Conservation (phyloP, 2,329 filamentous ascomycete species). For the Pseudogymnoascus sp. region DNA sequence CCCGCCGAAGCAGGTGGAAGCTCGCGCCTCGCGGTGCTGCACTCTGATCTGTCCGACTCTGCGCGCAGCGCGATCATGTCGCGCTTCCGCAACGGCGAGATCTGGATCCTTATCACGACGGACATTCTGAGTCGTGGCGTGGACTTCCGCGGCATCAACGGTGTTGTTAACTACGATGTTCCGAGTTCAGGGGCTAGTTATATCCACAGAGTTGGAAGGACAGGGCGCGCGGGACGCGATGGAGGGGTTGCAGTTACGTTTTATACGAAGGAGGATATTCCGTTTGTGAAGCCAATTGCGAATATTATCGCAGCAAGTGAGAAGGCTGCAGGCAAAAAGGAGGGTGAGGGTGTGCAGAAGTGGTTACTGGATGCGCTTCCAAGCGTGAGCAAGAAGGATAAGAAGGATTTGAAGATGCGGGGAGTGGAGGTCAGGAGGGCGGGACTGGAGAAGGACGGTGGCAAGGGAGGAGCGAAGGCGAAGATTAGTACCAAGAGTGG, state of each 20-base stretch:
- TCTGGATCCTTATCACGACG: conserved; percentile 95
- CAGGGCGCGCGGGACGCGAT: conserved; percentile 78
- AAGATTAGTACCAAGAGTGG: conserved; percentile 81
- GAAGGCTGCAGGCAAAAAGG: conserved; percentile 54
- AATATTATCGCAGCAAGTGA: conserved; percentile 86
- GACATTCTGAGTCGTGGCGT: conserved; percentile 88
- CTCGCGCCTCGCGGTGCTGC: conserved; percentile 79
- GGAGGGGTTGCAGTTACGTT: conserved; percentile 89
- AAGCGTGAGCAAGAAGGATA: conserved; percentile 73
- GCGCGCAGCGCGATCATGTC: conserved; percentile 78
- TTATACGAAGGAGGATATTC: conserved; percentile 92
- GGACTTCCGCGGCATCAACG: conserved; percentile 91
- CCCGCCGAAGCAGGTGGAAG: conserved; percentile 80
- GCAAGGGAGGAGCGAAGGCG: conserved; percentile 25
- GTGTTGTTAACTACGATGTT: conserved; percentile 96
- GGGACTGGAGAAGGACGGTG: conserved; percentile 32
- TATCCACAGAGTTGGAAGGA: conserved; percentile 87
- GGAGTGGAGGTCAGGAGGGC: conserved; percentile 68
- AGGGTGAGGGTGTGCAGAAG: conserved; percentile 59
- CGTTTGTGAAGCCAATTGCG: conserved; percentile 81
- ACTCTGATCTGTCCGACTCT: conserved; percentile 74
- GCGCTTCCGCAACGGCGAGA: conserved; percentile 81
- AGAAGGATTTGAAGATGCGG: conserved; percentile 71
- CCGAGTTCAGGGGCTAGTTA: conserved; percentile 86
- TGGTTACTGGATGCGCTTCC: conserved; percentile 89